phyloP scores from a whole-genome alignment of 2,329 filamentous ascomycete species.

The Sporothrix pallida region DNA sequence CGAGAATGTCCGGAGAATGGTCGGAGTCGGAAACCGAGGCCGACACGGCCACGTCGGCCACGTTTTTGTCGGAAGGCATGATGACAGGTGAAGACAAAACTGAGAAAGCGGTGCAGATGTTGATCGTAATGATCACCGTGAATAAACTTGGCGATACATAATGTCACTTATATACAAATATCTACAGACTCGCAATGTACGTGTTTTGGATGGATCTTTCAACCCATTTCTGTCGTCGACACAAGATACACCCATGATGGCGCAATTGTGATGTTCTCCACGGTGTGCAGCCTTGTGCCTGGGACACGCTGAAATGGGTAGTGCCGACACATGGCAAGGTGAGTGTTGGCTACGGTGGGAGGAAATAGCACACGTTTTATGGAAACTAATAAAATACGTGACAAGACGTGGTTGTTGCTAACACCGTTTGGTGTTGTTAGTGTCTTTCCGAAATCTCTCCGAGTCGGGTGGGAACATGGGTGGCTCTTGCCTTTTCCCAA shows the following conservation, averaged over 20 bases:
- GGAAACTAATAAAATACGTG: background rate
- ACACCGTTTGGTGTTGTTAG: background rate
- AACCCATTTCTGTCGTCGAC: conserved; percentile 7
- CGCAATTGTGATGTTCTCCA: background rate
- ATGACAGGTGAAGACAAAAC: background rate
- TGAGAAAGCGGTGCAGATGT: background rate
- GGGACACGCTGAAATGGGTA: background rate
- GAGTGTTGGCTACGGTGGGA: background rate
- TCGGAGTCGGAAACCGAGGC: background rate
- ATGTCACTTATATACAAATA: conserved; percentile 3
- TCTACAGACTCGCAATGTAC: background rate
- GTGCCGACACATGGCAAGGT: background rate
- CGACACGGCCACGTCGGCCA: background rate
- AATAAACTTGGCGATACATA: background rate
- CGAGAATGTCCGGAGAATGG: background rate
- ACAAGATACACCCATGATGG: conserved; percentile 24
- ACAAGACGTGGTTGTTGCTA: background rate
- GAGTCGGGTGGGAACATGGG: background rate
- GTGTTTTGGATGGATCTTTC: background rate
- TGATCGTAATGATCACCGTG: background rate
- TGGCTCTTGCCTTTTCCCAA: too few relatives aligned
- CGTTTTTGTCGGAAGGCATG: background rate
- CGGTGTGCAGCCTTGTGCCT: background rate
- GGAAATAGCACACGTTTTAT: too few relatives aligned
- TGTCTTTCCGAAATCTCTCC: background rate